Evolutionary conservation across 2,329 filamentous ascomycete genomes (phyloP).

Genomic region (Paraphoma sp.): DNA sequence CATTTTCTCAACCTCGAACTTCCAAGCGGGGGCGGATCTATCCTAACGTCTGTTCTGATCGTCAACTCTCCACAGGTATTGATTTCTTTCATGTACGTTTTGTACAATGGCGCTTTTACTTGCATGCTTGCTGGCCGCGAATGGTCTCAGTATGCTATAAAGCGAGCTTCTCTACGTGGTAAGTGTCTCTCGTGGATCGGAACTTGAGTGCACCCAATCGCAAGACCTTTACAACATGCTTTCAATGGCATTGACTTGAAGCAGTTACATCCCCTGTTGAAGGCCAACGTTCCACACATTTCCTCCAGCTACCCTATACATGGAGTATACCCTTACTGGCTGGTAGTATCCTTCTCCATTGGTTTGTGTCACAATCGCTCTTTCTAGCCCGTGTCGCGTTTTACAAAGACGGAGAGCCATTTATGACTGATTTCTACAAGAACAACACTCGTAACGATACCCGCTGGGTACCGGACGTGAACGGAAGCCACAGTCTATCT

Average conservation of each 20-base stretch:
- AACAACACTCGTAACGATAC: background rate
- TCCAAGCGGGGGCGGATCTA: background rate
- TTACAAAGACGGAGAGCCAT: constrained; percentile 1
- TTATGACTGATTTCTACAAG: no score
- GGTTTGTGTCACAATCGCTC: constrained; percentile 50
- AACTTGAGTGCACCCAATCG: no score
- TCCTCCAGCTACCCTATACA: constrained; percentile 45
- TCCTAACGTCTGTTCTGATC: constrained; percentile 38
- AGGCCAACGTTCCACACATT: constrained; percentile 47
- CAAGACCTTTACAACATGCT: no score
- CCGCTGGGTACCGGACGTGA: no score
- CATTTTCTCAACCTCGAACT: background rate
- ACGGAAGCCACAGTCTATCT: no score
- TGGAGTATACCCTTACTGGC: constrained; percentile 45
- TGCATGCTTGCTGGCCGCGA: constrained; percentile 56
- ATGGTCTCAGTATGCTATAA: constrained; percentile 47
- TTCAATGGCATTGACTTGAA: no score
- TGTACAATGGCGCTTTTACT: constrained; percentile 56
- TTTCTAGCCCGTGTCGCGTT: constrained; percentile 44
- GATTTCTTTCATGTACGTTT: constrained; percentile 54
- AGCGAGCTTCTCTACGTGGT: constrained; percentile 1
- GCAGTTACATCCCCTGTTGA: background rate
- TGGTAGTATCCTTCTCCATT: constrained; percentile 44
- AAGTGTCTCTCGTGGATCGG: no score
- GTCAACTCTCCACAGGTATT: constrained; percentile 58